Percentiles rank a stretch among this genome's conserved stretches.
phyloP scores from a whole-genome alignment of 345 rosid genomes.

The Ceriops tagal region DNA sequence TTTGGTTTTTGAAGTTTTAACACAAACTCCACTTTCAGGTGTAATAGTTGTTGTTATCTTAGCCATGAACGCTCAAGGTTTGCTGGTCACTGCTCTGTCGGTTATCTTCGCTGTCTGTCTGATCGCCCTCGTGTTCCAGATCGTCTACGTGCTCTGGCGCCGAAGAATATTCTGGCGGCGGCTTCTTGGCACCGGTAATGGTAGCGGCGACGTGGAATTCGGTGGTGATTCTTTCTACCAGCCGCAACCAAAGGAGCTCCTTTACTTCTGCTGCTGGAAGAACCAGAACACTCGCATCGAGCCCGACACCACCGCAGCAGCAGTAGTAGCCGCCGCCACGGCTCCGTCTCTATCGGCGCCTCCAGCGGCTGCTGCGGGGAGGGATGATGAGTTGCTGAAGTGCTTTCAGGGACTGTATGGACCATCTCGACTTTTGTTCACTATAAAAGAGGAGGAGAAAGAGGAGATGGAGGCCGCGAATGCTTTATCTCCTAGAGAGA shows the following conservation, averaged over 20 bases:
- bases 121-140: constrained; percentile 32
- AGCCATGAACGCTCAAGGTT: constrained; percentile 40
- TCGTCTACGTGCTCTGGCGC: constrained; percentile 53
- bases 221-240: constrained; percentile 15
- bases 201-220: constrained; percentile 13
- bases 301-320: constrained; percentile 15
- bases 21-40: no score
- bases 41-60: neutral
- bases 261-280: constrained; percentile 71
- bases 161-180: constrained; percentile 37
- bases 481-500: neutral
- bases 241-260: constrained; percentile 65
- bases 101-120: constrained; percentile 41
- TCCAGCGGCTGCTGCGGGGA: constrained; percentile 5
- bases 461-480: constrained; percentile 28
- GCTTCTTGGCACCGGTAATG: constrained; percentile 4
- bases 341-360: constrained; percentile 19
- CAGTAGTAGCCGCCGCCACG: neutral
- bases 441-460: constrained; percentile 65
- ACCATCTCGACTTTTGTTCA: constrained; percentile 56
- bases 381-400: constrained; percentile 38
- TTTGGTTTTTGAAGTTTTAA: no score
- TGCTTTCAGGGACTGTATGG: constrained; percentile 41
- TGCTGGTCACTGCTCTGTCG: constrained; percentile 38
- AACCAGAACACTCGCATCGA: constrained; percentile 47